A percentile compares a stretch with the other conserved stretches of the same genome.
Evolutionary conservation across 2,329 filamentous ascomycete species (phyloP).

Genomic region (Penicillium sp.): DNA sequence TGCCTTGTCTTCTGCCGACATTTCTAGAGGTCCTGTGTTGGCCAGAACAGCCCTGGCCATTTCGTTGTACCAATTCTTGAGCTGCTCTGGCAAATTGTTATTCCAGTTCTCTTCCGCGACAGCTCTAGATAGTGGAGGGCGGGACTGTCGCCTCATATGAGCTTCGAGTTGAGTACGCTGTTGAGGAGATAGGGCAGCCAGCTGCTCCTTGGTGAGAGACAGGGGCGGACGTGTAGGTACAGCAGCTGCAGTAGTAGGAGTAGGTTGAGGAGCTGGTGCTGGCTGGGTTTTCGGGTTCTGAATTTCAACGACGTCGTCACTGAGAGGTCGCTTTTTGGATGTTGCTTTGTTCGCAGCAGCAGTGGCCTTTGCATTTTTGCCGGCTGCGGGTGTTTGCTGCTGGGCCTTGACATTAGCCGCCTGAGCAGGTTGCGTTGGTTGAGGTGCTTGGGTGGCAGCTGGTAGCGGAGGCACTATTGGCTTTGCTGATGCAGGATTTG

Average conservation of each 20-base stretch:
- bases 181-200: conserved; percentile 38
- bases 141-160: conserved; percentile 31
- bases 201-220: conserved; percentile 31
- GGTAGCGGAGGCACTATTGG: conserved; percentile 13
- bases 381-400: conserved; percentile 7
- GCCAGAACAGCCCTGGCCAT: conserved; percentile 29
- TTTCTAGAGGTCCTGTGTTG: conserved; percentile 26
- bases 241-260: conserved; percentile 18
- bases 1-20: conserved; percentile 37
- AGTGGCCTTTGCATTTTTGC: conserved; percentile 18
- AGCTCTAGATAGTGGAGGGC: conserved; percentile 29
- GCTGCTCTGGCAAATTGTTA: conserved; percentile 36
- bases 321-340: conserved; percentile 42
- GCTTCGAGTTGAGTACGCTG: conserved; percentile 38
- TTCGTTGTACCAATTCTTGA: conserved; percentile 38
- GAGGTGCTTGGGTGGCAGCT: conserved; percentile 24
- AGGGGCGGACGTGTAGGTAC: conserved; percentile 20
- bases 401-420: conserved; percentile 14
- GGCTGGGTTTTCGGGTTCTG: conserved; percentile 35
- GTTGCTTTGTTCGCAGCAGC: conserved; percentile 27
- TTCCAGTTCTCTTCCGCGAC: conserved; percentile 35
- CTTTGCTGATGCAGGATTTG: conserved; percentile 24
- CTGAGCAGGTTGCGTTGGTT: conserved; percentile 23
- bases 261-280: conserved; percentile 18
- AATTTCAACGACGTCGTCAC: conserved; percentile 45